Base-by-base conservation (phyloP, 768 basidiomycete species). In the Strobilomyces confusus region DNA sequence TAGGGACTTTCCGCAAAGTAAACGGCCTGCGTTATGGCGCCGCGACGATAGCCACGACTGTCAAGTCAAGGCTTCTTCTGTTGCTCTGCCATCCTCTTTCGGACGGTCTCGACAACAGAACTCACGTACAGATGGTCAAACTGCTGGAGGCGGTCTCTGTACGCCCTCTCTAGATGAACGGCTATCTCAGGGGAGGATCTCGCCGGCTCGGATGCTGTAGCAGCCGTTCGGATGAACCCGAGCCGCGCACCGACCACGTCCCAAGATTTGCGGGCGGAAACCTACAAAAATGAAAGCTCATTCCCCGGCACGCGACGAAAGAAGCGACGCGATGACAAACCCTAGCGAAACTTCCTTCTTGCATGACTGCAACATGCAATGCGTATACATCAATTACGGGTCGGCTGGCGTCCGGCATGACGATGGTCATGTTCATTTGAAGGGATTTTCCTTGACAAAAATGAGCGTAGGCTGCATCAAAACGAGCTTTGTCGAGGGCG, bases 51-150 rank as follows among this genome's bases (percentile, higher is more conserved):
- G 48, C 52, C 56, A 53, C 37, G 47, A 61, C 37, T 38, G 51
- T 40, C 48, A 37, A 22, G 37, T 63, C 58, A 61, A 41, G 56
- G 29, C 63, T 65, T 69, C 55, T 52, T 69, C 57, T 67, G 67
- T 44, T 65, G 62, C 46, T 69, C 67, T 55, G 57, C 65, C 57
- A 64, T 69, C 60, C 66, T 60, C 58, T 65, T 67, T 51, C 67
- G 65, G 55, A 69, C 55, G 13, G 58, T 69, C 41, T 69, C 67
- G 40, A 67, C 44, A 42, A 67, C 68, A 22, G 66, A 67, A 46
- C 65, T 63, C 57, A 67, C 67, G 53, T 69, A 67, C 57, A 67
- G 63, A 46, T 67, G 65, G 48, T 69, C 66, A 49, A 69, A 67
- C 58, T 69, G 67, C 44, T 69, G 62, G 38, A 67, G 65, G 26